Conservation (phyloP, 352 stramenopile species). For the Pythium periplocum region DNA sequence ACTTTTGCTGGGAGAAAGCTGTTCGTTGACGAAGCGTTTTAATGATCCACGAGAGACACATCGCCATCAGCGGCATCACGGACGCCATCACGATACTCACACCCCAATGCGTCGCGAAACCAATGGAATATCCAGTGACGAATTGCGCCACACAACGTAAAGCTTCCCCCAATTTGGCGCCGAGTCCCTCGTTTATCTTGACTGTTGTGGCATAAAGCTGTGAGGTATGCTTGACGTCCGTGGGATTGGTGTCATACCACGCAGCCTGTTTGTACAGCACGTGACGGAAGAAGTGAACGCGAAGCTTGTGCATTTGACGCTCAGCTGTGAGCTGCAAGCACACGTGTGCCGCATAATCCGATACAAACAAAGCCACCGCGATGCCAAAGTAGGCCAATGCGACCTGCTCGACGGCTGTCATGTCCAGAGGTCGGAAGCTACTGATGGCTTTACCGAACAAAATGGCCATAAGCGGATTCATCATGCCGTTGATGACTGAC, state of each 20-base stretch:
- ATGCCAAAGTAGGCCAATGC: conserved; percentile 12
- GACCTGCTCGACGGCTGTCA: conserved; percentile 10
- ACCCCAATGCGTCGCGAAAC: conserved; percentile 17
- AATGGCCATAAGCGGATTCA: conserved; percentile 28
- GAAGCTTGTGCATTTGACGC: conserved; percentile 19
- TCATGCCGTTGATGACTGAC: conserved; percentile 19
- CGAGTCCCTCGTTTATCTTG: conserved; percentile 37
- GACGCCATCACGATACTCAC: conserved; percentile 22
- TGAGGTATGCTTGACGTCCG: background rate
- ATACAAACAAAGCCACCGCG: conserved; percentile 18
- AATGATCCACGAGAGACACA: conserved; percentile 23
- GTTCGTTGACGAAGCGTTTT: conserved; percentile 18
- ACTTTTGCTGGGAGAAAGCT: conserved; percentile 11
- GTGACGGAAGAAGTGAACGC: conserved; percentile 19
- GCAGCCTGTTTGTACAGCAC: conserved; percentile 16
- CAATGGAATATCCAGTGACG: conserved; percentile 15
- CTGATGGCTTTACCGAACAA: conserved; percentile 24
- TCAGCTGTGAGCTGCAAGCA: conserved; percentile 17
- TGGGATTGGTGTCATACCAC: conserved; percentile 10
- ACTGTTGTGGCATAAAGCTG: conserved; percentile 20
- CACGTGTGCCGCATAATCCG: conserved; percentile 20
- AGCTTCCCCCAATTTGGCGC: conserved; percentile 20
- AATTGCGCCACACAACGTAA: conserved; percentile 17
- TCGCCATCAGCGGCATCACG: conserved; percentile 18
- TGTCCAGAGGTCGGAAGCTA: conserved; percentile 16